Base-by-base conservation (phyloP, 2,329 filamentous ascomycete species). In the Verticillium tricorpus region DNA sequence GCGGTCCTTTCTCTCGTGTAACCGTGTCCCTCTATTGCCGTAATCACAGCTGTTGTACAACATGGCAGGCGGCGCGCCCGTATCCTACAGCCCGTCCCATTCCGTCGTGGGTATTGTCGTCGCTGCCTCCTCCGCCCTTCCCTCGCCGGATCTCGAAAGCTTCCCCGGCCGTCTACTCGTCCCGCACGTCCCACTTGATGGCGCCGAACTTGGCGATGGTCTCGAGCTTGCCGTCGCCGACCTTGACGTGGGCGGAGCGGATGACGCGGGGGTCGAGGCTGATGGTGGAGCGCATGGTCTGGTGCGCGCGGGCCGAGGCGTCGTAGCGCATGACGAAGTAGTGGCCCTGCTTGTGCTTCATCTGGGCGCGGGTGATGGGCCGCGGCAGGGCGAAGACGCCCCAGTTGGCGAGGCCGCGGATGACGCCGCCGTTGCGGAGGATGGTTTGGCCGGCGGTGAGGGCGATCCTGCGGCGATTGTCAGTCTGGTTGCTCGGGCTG, bases 291-390 rank as follows among this genome's bases (percentile, higher is more conserved):
- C 89, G 85, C 50, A 99, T 85, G 54, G 87, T 82, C 67, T 90
- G 80, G 77, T 98, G 94, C 8, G 91, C 89, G 58, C 81, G 76
- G 8, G 88, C 79, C 63, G 88, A 90, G 61, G 89, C 80, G 76
- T 99, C 95, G 82, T 97, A 99, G 69, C 95, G 91, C 90, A 99
- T 91, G 72, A 96, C 90, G 77, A 99, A 99, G 84, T 99, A 96
- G 81, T 98, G 93, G 61, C 95, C 95, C 68, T 88, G 85, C 67
- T 86, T 86, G 83, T 98, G 90, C 67, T 87, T 88, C 69, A 90
- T 87, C 78, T 97, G 93, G 77, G 96, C 89, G 73, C 89, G 89
- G 65, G 88, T 89, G 63, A 89, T 83, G 65, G 92, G 87, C 68
- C 88, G 90, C 57, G 95, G 94, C 19, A 99, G 89, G 57, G 89